Conservation (phyloP, 2,329 filamentous ascomycete species). For the Drechslerella stenobrocha region DNA sequence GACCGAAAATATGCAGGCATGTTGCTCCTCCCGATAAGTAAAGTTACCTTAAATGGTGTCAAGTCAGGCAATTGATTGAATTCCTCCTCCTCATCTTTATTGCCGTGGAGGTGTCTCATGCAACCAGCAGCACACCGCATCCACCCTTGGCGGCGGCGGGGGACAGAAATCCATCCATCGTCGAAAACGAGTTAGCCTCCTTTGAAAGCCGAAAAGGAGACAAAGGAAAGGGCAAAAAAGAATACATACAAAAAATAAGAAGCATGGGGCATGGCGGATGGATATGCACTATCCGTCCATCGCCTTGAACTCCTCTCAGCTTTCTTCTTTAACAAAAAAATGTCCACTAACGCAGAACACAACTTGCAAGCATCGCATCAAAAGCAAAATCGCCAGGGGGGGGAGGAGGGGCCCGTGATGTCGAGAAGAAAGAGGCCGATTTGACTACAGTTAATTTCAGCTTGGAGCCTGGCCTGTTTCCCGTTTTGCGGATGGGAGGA, state of each 20-base stretch:
- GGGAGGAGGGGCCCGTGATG: conserved; percentile 39
- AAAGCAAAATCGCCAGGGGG: conserved; percentile 13
- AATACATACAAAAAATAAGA: not conserved
- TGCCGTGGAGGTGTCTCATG: conserved; percentile 29
- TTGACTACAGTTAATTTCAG: conserved; percentile 30
- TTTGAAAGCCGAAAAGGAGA: conserved; percentile 42
- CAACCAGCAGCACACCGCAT: conserved; percentile 16
- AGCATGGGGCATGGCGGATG: conserved; percentile 18
- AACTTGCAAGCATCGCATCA: conserved; percentile 9
- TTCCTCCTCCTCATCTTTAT: conserved; percentile 10
- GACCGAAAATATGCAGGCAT: conserved; percentile 30
- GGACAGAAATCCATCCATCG: conserved; percentile 19
- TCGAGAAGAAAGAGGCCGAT: conserved; percentile 21
- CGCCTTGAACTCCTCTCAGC: conserved; percentile 45
- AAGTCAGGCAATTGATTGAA: not conserved
- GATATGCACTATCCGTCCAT: conserved; percentile 29
- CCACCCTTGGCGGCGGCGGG: conserved; percentile 39
- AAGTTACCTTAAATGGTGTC: conserved; percentile 23
- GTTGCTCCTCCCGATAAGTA: conserved; percentile 35
- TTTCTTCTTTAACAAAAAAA: conserved; percentile 41
- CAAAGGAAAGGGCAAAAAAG: not conserved
- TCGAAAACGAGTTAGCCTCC: conserved; percentile 42
- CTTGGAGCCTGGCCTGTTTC: conserved; percentile 42
- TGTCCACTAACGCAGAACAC: conserved; percentile 42
- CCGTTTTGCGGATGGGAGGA: conserved; percentile 43